These are phyloP conservation scores for Ambrosia artemisiifolia DNA, from an alignment of 129 eudicot species.

Conservation along the genomic window DNA sequence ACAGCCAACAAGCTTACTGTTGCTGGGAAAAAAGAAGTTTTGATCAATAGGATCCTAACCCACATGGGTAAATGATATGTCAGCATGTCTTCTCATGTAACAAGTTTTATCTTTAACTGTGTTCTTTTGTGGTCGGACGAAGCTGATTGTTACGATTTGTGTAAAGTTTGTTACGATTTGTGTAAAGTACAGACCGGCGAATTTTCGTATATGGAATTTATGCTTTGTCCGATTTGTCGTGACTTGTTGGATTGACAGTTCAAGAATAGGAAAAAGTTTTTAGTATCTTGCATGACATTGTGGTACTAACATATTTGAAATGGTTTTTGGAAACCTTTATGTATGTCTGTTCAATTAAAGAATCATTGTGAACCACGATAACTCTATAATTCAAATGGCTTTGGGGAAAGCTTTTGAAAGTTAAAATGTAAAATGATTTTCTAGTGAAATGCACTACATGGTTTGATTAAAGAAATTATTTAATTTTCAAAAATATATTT, in stretches of 20 bases:
- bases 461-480: too few relatives aligned
- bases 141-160: not conserved
- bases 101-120: not conserved
- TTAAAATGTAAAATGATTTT: too few relatives aligned
- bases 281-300: not conserved
- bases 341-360: too few relatives aligned
- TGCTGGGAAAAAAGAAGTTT: slow-evolving; percentile 69
- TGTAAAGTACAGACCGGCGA: not conserved
- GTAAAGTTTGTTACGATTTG: not conserved
- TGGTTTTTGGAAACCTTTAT: too few relatives aligned
- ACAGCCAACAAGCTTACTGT: slow-evolving; percentile 65
- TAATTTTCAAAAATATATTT: too few relatives aligned
- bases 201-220: not conserved
- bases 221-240: not conserved
- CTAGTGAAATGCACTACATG: too few relatives aligned
- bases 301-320: not conserved
- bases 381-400: too few relatives aligned
- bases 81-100: not conserved
- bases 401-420: too few relatives aligned
- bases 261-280: not conserved
- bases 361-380: too few relatives aligned
- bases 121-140: not conserved
- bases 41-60: slow-evolving; percentile 70
- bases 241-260: not conserved
- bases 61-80: slow-evolving; percentile 72